Base-by-base conservation (phyloP, 2,329 filamentous ascomycete genomes). In the Xylaria sp. region DNA sequence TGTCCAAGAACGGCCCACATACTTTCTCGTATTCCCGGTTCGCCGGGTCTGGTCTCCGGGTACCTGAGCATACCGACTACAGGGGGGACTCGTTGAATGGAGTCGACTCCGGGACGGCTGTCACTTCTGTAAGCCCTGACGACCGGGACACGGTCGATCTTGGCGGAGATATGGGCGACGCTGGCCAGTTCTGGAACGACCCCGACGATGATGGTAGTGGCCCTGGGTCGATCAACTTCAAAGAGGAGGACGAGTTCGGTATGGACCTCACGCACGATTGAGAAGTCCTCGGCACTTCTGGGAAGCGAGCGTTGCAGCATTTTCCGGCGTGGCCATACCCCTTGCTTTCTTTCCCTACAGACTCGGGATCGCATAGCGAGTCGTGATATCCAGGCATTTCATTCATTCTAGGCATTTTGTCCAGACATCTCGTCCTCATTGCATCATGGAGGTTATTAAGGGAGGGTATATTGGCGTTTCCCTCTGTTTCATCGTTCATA, bases 221-320 rank as follows among this genome's bases (percentile, higher is more conserved):
- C 50, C 82, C 86, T 41, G 80, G 79, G 20, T 76, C 78, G 6
- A 78, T 90, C 67, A 87, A 88, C 70, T 91, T 97, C 76, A 96
- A 96, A 73, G 92, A 96, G 71, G 92, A 97, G 74, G 92, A 97
- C 64, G 92, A 96, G 74, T 96, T 90, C 68, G 86, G 85, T 68
- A 95, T 96, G 90, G 90, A 94, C 62, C 73, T 86, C 61, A 81
- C 75, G 52, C 74, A 77, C 64, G 76, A 73, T 66, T 62, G 26
- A 61, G 43, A 19, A 34, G 43, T 17, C 49, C 20, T 48, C 41
- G 22, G 24, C 39, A 17, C 44, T n/a, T 50, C 52, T 46, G 39
- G 24, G 43, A 22, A 45, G 40, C 52, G 45, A 54, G 51, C 60
- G 59, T 60, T 48, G 51, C 56, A 42, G 58, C 55, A 59, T 61